Evolutionary conservation across 208 protist species (phyloP).

Genomic region (Angomonas desouzai): DNA sequence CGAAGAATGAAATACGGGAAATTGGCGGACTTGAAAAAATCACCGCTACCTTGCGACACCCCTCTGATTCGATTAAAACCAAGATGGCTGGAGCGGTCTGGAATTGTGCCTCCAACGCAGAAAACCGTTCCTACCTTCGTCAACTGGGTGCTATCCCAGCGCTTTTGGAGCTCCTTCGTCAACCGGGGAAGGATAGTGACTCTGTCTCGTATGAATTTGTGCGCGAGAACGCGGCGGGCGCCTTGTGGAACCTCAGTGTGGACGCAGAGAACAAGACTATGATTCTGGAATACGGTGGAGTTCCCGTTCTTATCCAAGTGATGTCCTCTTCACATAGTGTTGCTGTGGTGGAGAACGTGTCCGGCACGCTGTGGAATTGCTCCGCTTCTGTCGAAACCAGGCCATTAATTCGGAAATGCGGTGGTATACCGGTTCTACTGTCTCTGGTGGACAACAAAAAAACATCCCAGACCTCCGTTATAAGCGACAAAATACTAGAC

Average conservation of each 20-base stretch:
- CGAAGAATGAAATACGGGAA: conserved; percentile 86
- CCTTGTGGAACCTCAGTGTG: conserved; percentile 91
- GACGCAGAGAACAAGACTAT: conserved; percentile 89
- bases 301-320: conserved; percentile 69
- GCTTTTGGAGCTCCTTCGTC: conserved; percentile 71
- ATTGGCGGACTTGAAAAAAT: conserved; percentile 88
- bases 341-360: conserved; percentile 86
- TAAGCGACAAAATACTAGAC: conserved; percentile 83
- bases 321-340: conserved; percentile 64
- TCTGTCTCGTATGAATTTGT: conserved; percentile 65
- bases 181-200: conserved; percentile 16
- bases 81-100: conserved; percentile 91
- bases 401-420: conserved; percentile 74
- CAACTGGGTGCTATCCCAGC: conserved; percentile 83
- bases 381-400: conserved; percentile 79
- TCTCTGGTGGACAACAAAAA: conserved; percentile 48
- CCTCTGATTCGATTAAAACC: conserved; percentile 86
- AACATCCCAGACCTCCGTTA: conserved; percentile 14
- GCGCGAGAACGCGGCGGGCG: conserved; percentile 89
- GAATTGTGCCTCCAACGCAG: conserved; percentile 91
- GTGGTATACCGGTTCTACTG: conserved; percentile 79
- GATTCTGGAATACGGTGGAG: conserved; percentile 87
- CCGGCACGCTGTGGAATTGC: conserved; percentile 93
- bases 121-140: conserved; percentile 85
- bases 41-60: conserved; percentile 84